Conservation (phyloP, 139 green algal genomes). For the Coelastrella sp. region DNA sequence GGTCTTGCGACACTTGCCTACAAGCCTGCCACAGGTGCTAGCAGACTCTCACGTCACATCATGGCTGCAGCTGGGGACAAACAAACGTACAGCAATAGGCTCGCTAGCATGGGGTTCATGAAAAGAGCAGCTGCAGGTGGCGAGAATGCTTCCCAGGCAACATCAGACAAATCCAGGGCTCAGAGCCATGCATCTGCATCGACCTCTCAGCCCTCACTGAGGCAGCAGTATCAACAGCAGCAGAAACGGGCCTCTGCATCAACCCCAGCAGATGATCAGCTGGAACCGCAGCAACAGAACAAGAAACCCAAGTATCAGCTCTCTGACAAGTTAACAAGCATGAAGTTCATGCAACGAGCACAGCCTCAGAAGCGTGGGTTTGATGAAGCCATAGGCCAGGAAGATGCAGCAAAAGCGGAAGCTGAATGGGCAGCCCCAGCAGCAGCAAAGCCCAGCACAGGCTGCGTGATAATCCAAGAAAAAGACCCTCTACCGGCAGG, state of each 20-base stretch:
- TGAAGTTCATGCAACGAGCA: constrained; percentile 46
- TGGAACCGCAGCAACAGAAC: constrained; percentile 32
- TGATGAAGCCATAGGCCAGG: constrained; percentile 29
- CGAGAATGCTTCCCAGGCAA: not conserved
- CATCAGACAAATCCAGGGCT: not conserved
- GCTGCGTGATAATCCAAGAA: constrained; percentile 17
- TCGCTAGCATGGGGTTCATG: constrained; percentile 40
- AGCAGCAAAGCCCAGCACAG: not conserved
- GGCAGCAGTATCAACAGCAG: constrained; percentile 2
- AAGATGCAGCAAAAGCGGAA: constrained; percentile 7
- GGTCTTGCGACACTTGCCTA: too few relatives aligned
- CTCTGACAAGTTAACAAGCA: constrained; percentile 25
- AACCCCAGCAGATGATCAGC: constrained; percentile 15
- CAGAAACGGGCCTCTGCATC: not conserved
- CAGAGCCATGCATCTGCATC: not conserved
- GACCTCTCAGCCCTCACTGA: not conserved
- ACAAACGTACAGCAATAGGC: not conserved
- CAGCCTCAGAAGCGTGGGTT: not conserved
- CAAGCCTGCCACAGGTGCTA: not conserved
- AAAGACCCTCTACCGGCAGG: constrained; percentile 17
- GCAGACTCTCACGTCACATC: not conserved
- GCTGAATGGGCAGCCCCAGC: constrained; percentile 22
- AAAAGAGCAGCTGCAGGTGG: not conserved
- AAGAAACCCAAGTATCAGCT: not conserved
- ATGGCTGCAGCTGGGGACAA: constrained; percentile 16